phyloP scores from a whole-genome alignment of 2,329 filamentous ascomycete genomes.

The Pseudogymnoascus sp. region DNA sequence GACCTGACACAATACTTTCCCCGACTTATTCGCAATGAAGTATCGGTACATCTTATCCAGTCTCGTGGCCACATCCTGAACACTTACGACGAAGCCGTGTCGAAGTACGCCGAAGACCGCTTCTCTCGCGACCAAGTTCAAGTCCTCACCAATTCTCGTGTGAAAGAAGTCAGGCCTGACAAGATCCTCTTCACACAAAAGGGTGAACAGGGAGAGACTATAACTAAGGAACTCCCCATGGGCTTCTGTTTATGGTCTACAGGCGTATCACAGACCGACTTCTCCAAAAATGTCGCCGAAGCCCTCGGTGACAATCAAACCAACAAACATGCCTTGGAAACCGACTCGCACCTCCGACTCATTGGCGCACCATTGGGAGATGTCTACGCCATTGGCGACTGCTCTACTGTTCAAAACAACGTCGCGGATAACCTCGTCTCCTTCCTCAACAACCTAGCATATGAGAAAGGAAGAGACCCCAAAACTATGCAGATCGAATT shows the following conservation, averaged over 20 bases:
- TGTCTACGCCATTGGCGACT: slow-evolving; percentile 94
- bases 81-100: slow-evolving; percentile 93
- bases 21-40: slow-evolving; percentile 85
- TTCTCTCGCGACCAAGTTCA: slow-evolving; percentile 89
- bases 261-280: slow-evolving; percentile 77
- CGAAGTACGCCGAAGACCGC: slow-evolving; percentile 80
- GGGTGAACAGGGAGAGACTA: slow-evolving; percentile 56
- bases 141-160: slow-evolving; percentile 84
- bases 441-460: slow-evolving; percentile 82
- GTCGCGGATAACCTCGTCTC: slow-evolving; percentile 82
- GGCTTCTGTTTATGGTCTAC: slow-evolving; percentile 98
- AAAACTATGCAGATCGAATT: slow-evolving; percentile 82
- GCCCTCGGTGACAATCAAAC: slow-evolving; percentile 70
- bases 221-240: slow-evolving; percentile 91
- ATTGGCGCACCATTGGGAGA: slow-evolving; percentile 85
- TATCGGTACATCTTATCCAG: slow-evolving; percentile 95
- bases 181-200: slow-evolving; percentile 86
- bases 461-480: slow-evolving; percentile 85
- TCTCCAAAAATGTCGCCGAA: slow-evolving; percentile 68
- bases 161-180: slow-evolving; percentile 78
- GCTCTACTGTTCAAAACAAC: slow-evolving; percentile 95
- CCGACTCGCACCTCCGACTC: slow-evolving; percentile 83
- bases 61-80: slow-evolving; percentile 92
- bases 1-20: slow-evolving; percentile 80
- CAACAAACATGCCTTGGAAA: slow-evolving; percentile 88